A percentile compares a stretch with the other conserved stretches of the same genome.
These are phyloP conservation scores for Wickerhamomyces ciferrii DNA, from an alignment of 805 yeast genomes.

Conservation along the genomic window DNA sequence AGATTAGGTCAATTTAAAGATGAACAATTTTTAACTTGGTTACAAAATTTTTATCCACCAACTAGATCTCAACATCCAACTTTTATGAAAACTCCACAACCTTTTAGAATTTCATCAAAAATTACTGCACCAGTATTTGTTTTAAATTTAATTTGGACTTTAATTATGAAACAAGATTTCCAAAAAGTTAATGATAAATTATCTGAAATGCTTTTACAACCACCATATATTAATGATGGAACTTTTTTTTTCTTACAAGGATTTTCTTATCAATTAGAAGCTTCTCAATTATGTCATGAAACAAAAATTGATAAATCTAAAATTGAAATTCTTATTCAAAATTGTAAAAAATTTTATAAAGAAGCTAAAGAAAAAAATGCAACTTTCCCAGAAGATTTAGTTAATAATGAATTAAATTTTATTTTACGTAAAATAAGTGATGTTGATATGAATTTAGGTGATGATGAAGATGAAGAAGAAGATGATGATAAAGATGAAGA, in stretches of 20 bases:
- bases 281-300: constrained; percentile 1
- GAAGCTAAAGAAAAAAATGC: constrained; percentile 10
- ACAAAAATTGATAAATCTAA: constrained; percentile 2
- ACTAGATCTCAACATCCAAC: not conserved
- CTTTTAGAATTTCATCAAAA: constrained; percentile 12
- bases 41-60: constrained; percentile 8
- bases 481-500: not conserved
- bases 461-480: not conserved
- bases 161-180: constrained; percentile 15
- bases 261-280: constrained; percentile 16
- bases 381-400: constrained; percentile 13
- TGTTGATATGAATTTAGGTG: not conserved
- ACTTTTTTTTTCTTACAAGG: constrained; percentile 20
- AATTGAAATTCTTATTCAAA: constrained; percentile 8
- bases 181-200: constrained; percentile 13
- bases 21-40: constrained; percentile 20
- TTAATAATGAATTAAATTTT: constrained; percentile 9
- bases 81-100: constrained; percentile 1
- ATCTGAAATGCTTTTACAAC: constrained; percentile 7
- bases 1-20: constrained; percentile 8
- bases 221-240: constrained; percentile 19
- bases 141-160: constrained; percentile 13
- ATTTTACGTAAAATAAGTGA: not conserved
- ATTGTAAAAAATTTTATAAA: constrained; percentile 8
- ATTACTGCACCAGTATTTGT: constrained; percentile 10